These are phyloP conservation scores for Paramecium sexaurelia DNA, from an alignment of 73 alveolate species.

Conservation along the genomic window DNA sequence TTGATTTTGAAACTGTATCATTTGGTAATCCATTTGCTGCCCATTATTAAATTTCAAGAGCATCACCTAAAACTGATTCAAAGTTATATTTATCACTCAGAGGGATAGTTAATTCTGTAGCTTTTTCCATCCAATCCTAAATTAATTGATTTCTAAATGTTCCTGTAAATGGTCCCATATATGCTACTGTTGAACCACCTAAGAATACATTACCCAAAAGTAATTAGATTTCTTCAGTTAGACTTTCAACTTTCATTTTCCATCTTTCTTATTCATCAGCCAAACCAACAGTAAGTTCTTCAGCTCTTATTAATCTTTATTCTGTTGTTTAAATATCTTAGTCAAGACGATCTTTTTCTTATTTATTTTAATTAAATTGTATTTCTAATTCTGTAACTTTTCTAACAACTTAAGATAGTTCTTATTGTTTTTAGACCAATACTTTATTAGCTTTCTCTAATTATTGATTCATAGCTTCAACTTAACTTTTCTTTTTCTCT, in stretches of 20 bases:
- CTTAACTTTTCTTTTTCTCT: slow-evolving; percentile 83
- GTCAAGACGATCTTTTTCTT: slow-evolving; percentile 85
- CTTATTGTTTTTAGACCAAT: slow-evolving; percentile 82
- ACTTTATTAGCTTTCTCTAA: slow-evolving; percentile 84
- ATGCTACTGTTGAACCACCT: slow-evolving; percentile 91
- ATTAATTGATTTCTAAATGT: slow-evolving; percentile 84
- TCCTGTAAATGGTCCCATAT: slow-evolving; percentile 95
- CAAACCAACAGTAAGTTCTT: slow-evolving; percentile 87
- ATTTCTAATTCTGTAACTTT: slow-evolving; percentile 89
- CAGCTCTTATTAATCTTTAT: slow-evolving; percentile 93
- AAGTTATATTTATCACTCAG: slow-evolving; percentile 79
- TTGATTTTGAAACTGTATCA: slow-evolving; percentile 94
- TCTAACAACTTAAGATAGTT: slow-evolving; percentile 80
- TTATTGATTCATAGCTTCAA: slow-evolving; percentile 83
- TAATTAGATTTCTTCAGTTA: slow-evolving; percentile 77
- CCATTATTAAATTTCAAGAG: slow-evolving; percentile 97
- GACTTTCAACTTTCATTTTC: slow-evolving; percentile 84
- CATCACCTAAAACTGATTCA: slow-evolving; percentile 88
- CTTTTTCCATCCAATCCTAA: slow-evolving; percentile 80
- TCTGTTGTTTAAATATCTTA: slow-evolving; percentile 82
- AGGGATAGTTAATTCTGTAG: slow-evolving; percentile 78
- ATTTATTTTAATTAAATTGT: slow-evolving; percentile 81
- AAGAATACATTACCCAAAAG: slow-evolving; percentile 93
- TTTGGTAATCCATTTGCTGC: slow-evolving; percentile 94
- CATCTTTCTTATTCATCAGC: slow-evolving; percentile 95